Base-by-base conservation (phyloP, 2,329 filamentous ascomycete genomes). In the Cordyceps javanica region DNA sequence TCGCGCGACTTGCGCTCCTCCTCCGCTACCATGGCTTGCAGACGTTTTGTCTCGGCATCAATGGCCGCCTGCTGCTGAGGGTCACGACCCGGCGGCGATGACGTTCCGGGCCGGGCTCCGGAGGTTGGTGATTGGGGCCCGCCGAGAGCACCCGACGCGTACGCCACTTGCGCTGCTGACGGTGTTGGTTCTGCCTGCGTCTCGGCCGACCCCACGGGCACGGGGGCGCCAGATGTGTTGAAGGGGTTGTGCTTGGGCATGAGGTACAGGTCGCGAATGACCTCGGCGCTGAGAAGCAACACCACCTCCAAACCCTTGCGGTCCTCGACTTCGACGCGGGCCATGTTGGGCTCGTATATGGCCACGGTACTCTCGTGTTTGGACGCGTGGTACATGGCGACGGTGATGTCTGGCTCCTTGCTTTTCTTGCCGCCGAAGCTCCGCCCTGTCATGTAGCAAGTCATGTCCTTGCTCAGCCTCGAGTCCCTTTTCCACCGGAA, bases 401-500 rank as follows among this genome's bases (percentile, higher is more conserved):
- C 81, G 0, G 91, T 92, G 64, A 97, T 97, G 72, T 97, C 94
- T 0, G 94, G 93, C 69, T 99, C 94, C 69, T 90, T 93, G 75
- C 80, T 89, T 77, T 90, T 90, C 72, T 87, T 90, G n/a, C 84
- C 84, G 23, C 82, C 84, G 0, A 88, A 82, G 13, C 84, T 88
- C 69, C 86, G 89, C 16, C 93, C 92, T 0, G 87, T 89, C 74
- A 96, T 80, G 71, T 88, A 91, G 72, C 92, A 97, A 2, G 89
- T 91, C 77, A 96, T 85, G 67, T 96, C 91, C 73, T 89, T 94
- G 59, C 86, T 89, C 56, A 96, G 75, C 62, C 91, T 88, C 61
- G 91, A 87, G 70, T 97, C 93, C 66, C 87, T 88, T 70, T 90
- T 90, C 93, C 93, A 97, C 44, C 84, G 87, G 68, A 97, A 96